Evolutionary conservation across 192 early-diverging fungal species (phyloP).

Genomic region (Podila epigama): DNA sequence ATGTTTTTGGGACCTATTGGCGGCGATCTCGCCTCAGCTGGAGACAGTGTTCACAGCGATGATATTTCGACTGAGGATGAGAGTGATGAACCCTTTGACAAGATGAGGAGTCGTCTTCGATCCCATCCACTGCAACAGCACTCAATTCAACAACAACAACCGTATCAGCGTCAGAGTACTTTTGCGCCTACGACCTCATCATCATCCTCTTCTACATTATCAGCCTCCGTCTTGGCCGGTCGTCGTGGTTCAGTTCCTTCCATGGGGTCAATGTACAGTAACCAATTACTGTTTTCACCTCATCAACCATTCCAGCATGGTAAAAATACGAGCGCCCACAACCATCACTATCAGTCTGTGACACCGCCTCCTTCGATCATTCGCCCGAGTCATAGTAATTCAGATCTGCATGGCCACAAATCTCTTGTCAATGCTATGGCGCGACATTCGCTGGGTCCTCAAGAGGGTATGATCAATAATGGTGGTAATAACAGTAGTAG

Average conservation of each 20-base stretch:
- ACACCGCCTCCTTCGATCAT: constrained; percentile 22
- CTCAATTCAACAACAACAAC: background rate
- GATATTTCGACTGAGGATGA: constrained; percentile 47
- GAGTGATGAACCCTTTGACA: constrained; percentile 40
- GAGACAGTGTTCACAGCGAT: constrained; percentile 38
- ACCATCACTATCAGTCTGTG: constrained; percentile 11
- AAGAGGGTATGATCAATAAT: too few species aligned
- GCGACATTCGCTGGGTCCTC: constrained; percentile 24
- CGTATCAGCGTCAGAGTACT: background rate
- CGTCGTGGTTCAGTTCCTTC: constrained; percentile 41
- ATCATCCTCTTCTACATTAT: background rate
- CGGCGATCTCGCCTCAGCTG: constrained; percentile 30
- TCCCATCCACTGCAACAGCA: too few species aligned
- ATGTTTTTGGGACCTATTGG: constrained; percentile 43
- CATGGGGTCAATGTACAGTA: constrained; percentile 48
- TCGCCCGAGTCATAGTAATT: constrained; percentile 35
- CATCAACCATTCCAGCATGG: constrained; percentile 6
- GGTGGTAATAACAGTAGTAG: background rate
- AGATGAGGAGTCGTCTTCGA: constrained; percentile 24
- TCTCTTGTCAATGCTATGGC: constrained; percentile 35
- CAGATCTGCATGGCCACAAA: constrained; percentile 44
- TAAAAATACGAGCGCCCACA: too few species aligned
- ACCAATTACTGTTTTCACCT: constrained; percentile 26
- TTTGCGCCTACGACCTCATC: background rate
- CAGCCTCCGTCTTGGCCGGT: constrained; percentile 7